Conservation (phyloP, 305 asterid species). For the Solanum hybrid region DNA sequence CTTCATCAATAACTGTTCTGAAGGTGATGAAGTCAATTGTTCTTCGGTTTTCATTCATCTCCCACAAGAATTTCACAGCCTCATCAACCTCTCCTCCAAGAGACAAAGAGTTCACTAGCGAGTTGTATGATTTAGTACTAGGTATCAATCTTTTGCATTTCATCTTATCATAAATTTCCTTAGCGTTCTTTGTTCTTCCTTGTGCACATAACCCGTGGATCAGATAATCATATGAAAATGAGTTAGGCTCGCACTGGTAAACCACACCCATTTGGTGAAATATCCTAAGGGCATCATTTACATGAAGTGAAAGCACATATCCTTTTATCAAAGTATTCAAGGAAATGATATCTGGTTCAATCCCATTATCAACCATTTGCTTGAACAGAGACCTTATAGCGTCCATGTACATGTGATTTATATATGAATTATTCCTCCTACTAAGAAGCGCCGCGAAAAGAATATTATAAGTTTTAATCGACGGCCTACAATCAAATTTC, state of each 20-base stretch:
- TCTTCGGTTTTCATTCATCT: slow-evolving; percentile 54
- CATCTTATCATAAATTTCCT: slow-evolving; percentile 63
- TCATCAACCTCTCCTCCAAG: slow-evolving; percentile 71
- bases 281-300: slow-evolving; percentile 83
- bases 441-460: slow-evolving; percentile 63
- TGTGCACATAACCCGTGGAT: slow-evolving; percentile 88
- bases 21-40: slow-evolving; percentile 59
- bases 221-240: slow-evolving; percentile 71
- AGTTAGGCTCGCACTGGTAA: slow-evolving; percentile 58
- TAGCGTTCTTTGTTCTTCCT: slow-evolving; percentile 74
- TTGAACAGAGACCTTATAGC: slow-evolving; percentile 56
- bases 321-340: slow-evolving; percentile 92
- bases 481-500: slow-evolving; percentile 77
- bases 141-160: slow-evolving; percentile 65
- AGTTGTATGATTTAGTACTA: slow-evolving; percentile 72
- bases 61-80: slow-evolving; percentile 74
- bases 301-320: slow-evolving; percentile 82
- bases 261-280: slow-evolving; percentile 81
- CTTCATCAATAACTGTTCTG: slow-evolving; percentile 63
- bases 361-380: slow-evolving; percentile 81
- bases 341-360: slow-evolving; percentile 78
- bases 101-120: slow-evolving; percentile 70
- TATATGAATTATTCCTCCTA: slow-evolving; percentile 57
- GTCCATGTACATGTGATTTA: slow-evolving; percentile 80
- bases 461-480: slow-evolving; percentile 63